Conservation (phyloP, 108 stramenopile species). For the Nitzschia palea region DNA sequence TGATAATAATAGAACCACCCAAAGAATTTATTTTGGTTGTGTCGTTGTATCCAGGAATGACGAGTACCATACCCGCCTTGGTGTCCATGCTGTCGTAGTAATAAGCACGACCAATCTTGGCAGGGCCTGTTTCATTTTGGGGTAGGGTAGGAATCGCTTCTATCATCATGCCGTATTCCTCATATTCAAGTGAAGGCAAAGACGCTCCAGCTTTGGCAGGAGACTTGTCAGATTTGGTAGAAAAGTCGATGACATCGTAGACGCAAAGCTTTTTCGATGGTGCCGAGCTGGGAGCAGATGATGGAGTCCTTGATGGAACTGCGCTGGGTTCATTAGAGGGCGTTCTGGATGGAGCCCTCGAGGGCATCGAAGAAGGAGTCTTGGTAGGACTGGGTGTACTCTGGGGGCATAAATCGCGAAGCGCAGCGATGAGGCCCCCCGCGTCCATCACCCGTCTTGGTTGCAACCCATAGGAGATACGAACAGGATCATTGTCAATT, state of each 20-base stretch:
- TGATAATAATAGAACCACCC: conserved; percentile 1
- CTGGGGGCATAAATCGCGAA: conserved; percentile 10
- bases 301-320: neutral
- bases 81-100: neutral
- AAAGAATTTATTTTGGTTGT: neutral
- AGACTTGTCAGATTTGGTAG: neutral
- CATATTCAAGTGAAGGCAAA: neutral
- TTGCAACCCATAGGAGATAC: neutral
- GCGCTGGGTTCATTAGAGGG: neutral
- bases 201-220: neutral
- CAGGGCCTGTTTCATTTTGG: neutral
- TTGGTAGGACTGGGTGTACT: conserved; percentile 13
- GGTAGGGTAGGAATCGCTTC: neutral
- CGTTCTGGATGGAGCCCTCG: neutral
- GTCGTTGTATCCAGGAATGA: neutral
- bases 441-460: conserved; percentile 8
- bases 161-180: neutral
- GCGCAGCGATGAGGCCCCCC: conserved; percentile 7
- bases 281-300: neutral
- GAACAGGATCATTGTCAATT: conserved; percentile 21
- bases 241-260: conserved; percentile 9
- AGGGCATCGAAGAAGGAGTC: conserved; percentile 4
- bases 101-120: neutral
- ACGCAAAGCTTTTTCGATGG: conserved; percentile 9
- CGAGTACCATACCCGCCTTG: neutral